Percentiles rank a stretch among this genome's conserved stretches.
phyloP scores from a whole-genome alignment of 768 basidiomycete genomes.

The Boletus subcaerulescens region DNA sequence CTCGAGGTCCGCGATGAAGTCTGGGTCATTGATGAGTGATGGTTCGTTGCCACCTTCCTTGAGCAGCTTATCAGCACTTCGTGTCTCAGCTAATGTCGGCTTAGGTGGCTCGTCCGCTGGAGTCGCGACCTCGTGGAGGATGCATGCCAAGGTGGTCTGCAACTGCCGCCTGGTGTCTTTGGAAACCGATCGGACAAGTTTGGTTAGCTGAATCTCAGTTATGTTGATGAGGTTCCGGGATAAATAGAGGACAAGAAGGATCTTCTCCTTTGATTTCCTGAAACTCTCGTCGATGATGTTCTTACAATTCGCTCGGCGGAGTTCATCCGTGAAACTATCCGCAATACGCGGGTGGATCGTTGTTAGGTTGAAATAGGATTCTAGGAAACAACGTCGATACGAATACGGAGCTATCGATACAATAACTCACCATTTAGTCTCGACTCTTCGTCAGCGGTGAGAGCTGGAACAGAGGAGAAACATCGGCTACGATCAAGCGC shows the following conservation, averaged over 20 bases:
- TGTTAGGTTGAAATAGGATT: constrained; percentile 16
- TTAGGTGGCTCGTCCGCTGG: not conserved
- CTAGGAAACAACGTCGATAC: constrained; percentile 1
- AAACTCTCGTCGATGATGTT: constrained; percentile 17
- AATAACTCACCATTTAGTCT: constrained; percentile 9
- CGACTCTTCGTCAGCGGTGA: constrained; percentile 14
- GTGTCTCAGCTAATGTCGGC: constrained; percentile 9
- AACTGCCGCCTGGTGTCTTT: constrained; percentile 14
- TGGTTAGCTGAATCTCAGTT: constrained; percentile 11
- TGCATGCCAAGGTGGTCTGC: constrained; percentile 10
- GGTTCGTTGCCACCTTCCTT: constrained; percentile 20
- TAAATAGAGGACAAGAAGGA: constrained; percentile 17
- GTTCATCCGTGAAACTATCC: constrained; percentile 19
- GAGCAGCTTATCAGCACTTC: constrained; percentile 18
- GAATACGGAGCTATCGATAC: not conserved
- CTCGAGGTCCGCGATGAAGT: constrained; percentile 25
- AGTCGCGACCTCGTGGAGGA: constrained; percentile 11
- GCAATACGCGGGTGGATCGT: constrained; percentile 17
- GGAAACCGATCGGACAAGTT: constrained; percentile 14
- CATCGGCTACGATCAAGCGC: constrained; percentile 19
- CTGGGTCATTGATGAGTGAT: constrained; percentile 19
- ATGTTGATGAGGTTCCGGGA: constrained; percentile 11
- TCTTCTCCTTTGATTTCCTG: constrained; percentile 24
- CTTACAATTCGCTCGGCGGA: constrained; percentile 13
- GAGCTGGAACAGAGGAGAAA: constrained; percentile 9